Conservation (phyloP, 257 asterid genomes). For the Solanum chilense region DNA sequence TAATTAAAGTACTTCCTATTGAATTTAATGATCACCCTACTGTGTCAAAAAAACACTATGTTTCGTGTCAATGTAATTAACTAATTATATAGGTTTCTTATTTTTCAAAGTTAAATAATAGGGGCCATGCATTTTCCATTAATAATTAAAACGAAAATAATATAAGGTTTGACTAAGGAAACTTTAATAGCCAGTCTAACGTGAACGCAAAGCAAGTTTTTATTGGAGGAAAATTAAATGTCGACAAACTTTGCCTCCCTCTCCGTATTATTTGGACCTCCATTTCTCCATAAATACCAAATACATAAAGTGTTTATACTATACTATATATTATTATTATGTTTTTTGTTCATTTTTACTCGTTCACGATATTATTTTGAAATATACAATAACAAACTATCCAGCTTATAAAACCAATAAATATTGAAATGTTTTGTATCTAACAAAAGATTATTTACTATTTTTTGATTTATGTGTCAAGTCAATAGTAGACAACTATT, state of each 20-base stretch:
- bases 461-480: neutral
- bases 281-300: neutral
- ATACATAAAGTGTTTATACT: neutral
- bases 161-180: conserved; percentile 11
- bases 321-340: too few relatives aligned
- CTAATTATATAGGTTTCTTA: neutral
- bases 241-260: conserved; percentile 16
- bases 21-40: neutral
- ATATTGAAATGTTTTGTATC: too few relatives aligned
- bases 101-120: neutral
- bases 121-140: neutral
- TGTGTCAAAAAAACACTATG: neutral
- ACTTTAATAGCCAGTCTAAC: conserved; percentile 1
- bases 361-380: too few relatives aligned
- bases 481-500: neutral
- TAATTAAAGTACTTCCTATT: neutral
- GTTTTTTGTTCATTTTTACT: too few relatives aligned
- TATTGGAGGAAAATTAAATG: conserved; percentile 15
- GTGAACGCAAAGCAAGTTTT: conserved; percentile 26
- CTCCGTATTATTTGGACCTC: conserved; percentile 19
- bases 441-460: too few relatives aligned
- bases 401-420: too few relatives aligned
- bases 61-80: neutral
- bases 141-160: neutral
- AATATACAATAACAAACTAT: too few relatives aligned